Conservation (phyloP, 1,284 basidiomycete genomes). For the Laetiporus sulphureus region DNA sequence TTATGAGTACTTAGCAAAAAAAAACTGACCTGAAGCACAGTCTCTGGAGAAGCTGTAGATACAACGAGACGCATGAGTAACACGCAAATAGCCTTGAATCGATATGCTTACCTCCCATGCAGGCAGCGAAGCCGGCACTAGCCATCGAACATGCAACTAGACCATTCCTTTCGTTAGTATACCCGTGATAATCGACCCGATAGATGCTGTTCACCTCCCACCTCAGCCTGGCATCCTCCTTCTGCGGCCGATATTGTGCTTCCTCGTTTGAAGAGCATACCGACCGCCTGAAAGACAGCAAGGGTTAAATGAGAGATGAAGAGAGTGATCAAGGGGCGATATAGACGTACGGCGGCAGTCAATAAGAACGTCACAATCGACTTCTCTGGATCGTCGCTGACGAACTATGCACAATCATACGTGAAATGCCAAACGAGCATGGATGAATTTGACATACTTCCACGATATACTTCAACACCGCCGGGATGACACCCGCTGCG, state of each 20-base stretch:
- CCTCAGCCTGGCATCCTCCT: constrained; percentile 85
- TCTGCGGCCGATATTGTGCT: constrained; percentile 96
- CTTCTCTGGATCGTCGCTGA: constrained; percentile 85
- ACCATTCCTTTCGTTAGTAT: constrained; percentile 2
- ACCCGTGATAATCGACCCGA: neutral
- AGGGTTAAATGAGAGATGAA: too few relatives aligned
- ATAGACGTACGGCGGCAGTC: constrained; percentile 57
- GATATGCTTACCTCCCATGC: constrained; percentile 78
- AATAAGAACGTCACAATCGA: constrained; percentile 82
- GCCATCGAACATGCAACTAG: constrained; percentile 89
- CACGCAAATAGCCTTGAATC: constrained; percentile 6
- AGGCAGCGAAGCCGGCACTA: constrained; percentile 88
- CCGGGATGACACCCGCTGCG: constrained; percentile 88
- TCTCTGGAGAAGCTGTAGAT: constrained; percentile 65
- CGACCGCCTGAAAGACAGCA: constrained; percentile 67
- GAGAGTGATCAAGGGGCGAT: too few relatives aligned
- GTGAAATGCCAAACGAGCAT: neutral
- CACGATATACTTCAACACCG: constrained; percentile 82
- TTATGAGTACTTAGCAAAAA: neutral
- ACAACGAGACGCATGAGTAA: neutral
- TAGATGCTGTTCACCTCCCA: constrained; percentile 49
- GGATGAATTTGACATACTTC: constrained; percentile 41
- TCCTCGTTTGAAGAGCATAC: constrained; percentile 96
- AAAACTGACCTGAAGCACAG: constrained; percentile 56
- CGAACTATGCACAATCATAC: constrained; percentile 45